Base-by-base conservation (phyloP, 2,329 filamentous ascomycete species). In the Lecanosticta acicola region DNA sequence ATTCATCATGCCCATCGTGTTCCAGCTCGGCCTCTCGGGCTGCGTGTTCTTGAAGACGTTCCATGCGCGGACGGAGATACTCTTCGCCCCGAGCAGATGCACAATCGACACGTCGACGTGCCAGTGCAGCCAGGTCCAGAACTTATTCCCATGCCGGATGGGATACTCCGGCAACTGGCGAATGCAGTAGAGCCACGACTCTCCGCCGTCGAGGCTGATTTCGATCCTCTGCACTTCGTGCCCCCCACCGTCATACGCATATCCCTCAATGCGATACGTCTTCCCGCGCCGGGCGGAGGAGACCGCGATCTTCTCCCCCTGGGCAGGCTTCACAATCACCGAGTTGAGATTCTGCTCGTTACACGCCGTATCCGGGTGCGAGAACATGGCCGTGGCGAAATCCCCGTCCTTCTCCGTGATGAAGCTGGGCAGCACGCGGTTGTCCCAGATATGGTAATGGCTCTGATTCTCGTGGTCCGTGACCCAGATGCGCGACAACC, bases 81-180 rank as follows among this genome's bases (percentile, higher is more conserved):
- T 67, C 26, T 66, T 60, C 0, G 71, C 67, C 14, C 63, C 61
- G 3, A 74, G 53, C 3, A 78, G 56, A 48, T 74, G 66, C 1
- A 64, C 58, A 1, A 74, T 57, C 10, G 68, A 66, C 2, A 78
- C 60, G 44, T 78, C 75, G 1, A 77, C 61, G 45, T 76, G 63
- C 75, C 75, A 78, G 49, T 73, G 69, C 3, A 74, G 36, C 75
- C 75, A 78, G 0, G 73, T 71, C 75, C 74, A 77, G 53, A 74
- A 77, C 52, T 74, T 78, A 32, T 68, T 71, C 2, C 73, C 74
- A 44, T 78, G 72, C 3, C 74, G 64, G 26, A 77, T 66, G 0
- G 74, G 73, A 3, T 61, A 60, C 13, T 76, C 67, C 1, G 74
- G 74, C 39, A 71, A 75, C 49, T 69, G 67, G 29, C 71, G 64